Evolutionary conservation across 257 asterid species (phyloP).

Genomic region (Fraxinus cuspidata): DNA sequence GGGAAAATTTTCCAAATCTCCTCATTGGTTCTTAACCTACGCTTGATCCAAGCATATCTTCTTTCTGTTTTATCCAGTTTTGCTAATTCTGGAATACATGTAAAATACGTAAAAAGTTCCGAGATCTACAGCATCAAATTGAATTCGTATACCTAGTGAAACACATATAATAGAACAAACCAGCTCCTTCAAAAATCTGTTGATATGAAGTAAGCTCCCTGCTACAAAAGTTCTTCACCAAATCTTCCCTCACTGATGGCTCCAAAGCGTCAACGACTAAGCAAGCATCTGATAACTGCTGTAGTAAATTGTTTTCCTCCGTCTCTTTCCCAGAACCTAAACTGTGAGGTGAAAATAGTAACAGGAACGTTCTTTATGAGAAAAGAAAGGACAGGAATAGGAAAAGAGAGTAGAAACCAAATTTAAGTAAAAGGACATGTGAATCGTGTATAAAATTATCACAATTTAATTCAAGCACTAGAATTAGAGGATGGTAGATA

Average conservation of each 20-base stretch:
- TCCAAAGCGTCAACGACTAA: conserved; percentile 97
- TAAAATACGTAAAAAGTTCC: conserved; percentile 11
- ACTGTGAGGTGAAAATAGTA: conserved; percentile 44
- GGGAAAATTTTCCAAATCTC: conserved; percentile 96
- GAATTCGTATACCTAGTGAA: conserved; percentile 18
- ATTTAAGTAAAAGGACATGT: not conserved
- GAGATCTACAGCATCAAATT: conserved; percentile 27
- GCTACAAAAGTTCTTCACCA: conserved; percentile 84
- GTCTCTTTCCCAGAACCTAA: conserved; percentile 97
- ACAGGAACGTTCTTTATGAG: not conserved
- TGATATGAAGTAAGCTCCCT: conserved; percentile 95
- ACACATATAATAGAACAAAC: conserved; percentile 38
- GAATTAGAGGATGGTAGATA: not conserved
- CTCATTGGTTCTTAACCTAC: conserved; percentile 87
- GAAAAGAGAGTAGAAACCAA: conserved; percentile 2
- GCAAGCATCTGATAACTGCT: conserved; percentile 94
- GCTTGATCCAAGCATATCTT: conserved; percentile 96
- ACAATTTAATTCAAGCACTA: not conserved
- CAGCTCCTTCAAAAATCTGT: conserved; percentile 99
- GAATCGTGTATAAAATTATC: not conserved
- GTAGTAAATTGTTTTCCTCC: conserved; percentile 81
- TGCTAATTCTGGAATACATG: conserved; percentile 64
- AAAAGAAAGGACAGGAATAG: conserved; percentile 10
- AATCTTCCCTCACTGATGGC: conserved; percentile 97
- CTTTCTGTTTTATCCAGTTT: conserved; percentile 93